Evolutionary conservation across 129 eudicot genomes (phyloP).

Genomic region (Rutidosis leptorrhynchoides): DNA sequence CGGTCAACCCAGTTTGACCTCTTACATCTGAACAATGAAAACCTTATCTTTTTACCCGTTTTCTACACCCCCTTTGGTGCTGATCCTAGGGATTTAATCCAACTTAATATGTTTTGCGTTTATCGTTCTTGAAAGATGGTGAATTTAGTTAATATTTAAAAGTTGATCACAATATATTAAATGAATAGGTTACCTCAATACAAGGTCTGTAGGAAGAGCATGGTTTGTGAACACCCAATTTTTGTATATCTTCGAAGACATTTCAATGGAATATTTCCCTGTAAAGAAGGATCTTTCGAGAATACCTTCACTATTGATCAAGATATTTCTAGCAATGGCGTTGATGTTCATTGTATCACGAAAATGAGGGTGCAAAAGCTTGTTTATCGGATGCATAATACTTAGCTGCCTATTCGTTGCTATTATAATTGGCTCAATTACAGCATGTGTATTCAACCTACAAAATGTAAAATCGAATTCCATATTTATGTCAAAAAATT

Average conservation of each 20-base stretch:
- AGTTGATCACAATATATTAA: background rate
- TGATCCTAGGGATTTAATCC: no score
- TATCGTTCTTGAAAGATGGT: background rate
- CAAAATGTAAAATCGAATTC: background rate
- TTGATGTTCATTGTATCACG: conserved; percentile 57
- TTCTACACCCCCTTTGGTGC: no score
- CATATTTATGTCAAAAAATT: background rate
- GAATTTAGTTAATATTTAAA: background rate
- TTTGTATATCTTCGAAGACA: conserved; percentile 35
- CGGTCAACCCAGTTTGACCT: no score
- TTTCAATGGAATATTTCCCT: conserved; percentile 39
- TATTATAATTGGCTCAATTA: conserved; percentile 50
- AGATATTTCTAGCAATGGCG: conserved; percentile 40
- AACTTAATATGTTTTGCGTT: background rate
- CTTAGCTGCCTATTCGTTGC: conserved; percentile 57
- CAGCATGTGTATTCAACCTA: conserved; percentile 66
- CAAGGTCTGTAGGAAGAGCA: conserved; percentile 53
- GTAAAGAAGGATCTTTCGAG: conserved; percentile 44
- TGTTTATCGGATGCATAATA: conserved; percentile 47
- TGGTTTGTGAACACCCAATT: conserved; percentile 45
- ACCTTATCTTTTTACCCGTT: no score
- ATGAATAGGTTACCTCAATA: conserved; percentile 38
- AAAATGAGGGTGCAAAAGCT: conserved; percentile 54
- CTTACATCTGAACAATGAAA: no score
- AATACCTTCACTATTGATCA: conserved; percentile 46